phyloP scores from a whole-genome alignment of 176 grass and related monocot species.

The Ensete glaucum region DNA sequence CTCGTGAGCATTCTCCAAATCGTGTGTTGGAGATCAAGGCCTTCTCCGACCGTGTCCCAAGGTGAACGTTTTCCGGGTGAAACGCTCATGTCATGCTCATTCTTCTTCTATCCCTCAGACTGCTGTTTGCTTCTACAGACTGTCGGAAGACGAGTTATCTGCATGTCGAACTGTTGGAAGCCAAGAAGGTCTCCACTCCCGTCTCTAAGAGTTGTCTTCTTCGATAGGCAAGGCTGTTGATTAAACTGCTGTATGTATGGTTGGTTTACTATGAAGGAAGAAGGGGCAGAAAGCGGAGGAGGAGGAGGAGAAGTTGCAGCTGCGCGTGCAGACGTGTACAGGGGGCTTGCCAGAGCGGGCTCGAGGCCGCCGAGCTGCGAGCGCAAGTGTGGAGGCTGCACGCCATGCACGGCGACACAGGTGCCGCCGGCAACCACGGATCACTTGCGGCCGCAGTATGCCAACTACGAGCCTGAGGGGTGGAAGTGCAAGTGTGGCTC shows the following conservation, averaged over 20 bases:
- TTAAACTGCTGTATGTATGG: background rate
- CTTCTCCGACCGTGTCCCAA: background rate
- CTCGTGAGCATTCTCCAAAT: background rate
- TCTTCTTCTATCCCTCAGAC: background rate
- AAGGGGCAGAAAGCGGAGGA: background rate
- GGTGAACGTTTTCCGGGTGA: background rate
- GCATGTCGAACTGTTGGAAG: conserved; percentile 2
- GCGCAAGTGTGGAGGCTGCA: conserved; percentile 39
- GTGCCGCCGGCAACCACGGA: conserved; percentile 26
- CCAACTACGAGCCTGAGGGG: conserved; percentile 61
- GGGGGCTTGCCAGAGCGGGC: conserved; percentile 22
- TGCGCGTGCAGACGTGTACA: background rate
- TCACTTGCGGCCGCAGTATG: conserved; percentile 11
- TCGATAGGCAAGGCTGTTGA: background rate
- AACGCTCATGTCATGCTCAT: background rate
- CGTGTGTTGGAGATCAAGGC: background rate
- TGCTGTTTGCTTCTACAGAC: background rate
- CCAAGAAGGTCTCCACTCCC: background rate
- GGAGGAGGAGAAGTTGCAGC: background rate
- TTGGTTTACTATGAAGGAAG: background rate
- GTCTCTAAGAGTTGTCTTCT: background rate
- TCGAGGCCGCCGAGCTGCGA: conserved; percentile 53
- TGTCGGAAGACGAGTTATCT: background rate
- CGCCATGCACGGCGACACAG: conserved; percentile 41
- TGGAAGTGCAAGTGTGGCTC: conserved; percentile 69